Evolutionary conservation across 768 basidiomycete species (phyloP), one percentile per base, ranked within the genome.

Genomic region (Hortiboletus flavorubellus): DNA sequence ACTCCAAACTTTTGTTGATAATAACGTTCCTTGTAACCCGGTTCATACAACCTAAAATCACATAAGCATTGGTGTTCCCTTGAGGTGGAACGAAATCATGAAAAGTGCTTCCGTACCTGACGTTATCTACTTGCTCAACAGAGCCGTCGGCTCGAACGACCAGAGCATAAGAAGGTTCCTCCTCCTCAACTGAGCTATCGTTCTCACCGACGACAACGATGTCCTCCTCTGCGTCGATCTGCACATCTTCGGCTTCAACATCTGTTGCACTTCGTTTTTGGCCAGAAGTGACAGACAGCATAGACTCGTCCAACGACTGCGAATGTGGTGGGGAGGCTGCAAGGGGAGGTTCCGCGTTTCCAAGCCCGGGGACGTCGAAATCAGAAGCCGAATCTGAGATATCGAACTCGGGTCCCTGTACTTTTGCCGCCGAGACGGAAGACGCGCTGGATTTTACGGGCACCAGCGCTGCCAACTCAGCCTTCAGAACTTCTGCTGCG

Each of bases 1-100:
- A 91, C 76, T 2, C 86, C 87, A 65, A 98, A 99, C 74, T 99
- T 99, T 66, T 91, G 87, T 44, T 81, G 79, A 64, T 99, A 99
- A 69, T 99, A 99, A 39, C 97, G 84, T 61, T 95, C 92, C 68
- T 84, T 86, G 72, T 99, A 99, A 29, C 96, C 97, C 2, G 94
- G 86, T 71, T 98, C 94, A 86, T 92, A 99, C 21, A 98, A 75
- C 67, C 96, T 98, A 63, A 48, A 55, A 46, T 55, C 23, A 44
- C 10, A 39, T 15, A 11, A 42, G 15, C 14, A 35, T 56, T 51
- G 61, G 33, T 40, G 39, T 54, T 39, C 23, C 45, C 26, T 41
- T 8, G 23, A 45, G 16, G 33, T 34, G 26, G 42, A 46, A 31
- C n/a, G 35, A 51, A 33, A 59, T 29, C 35, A 37, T 34, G 23